Percentiles rank a stretch among this genome's conserved stretches.
These are phyloP conservation scores for Papiliotrema nemorosa DNA, from an alignment of 1,284 basidiomycete genomes.

Conservation along the genomic window DNA sequence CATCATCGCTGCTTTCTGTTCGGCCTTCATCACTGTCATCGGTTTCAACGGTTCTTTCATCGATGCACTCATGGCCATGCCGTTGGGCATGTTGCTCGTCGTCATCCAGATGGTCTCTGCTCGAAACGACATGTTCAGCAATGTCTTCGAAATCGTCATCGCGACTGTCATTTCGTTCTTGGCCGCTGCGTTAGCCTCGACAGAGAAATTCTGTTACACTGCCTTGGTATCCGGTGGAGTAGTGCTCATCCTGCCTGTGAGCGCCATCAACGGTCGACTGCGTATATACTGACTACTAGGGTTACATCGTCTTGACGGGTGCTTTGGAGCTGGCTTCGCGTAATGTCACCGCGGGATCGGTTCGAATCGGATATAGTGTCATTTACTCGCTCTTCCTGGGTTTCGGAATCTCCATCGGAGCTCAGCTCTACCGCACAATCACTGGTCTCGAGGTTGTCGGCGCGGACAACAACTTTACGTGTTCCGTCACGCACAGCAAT, in stretches of 20 bases:
- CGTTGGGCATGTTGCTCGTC: slow-evolving; percentile 75
- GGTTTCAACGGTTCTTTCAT: slow-evolving; percentile 57
- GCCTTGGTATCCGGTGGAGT: slow-evolving; percentile 78
- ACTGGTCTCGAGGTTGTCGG: slow-evolving; percentile 39
- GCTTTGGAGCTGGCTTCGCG: slow-evolving; percentile 70
- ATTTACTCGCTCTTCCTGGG: slow-evolving; percentile 64
- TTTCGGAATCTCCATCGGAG: slow-evolving; percentile 77
- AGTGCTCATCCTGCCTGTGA: slow-evolving; percentile 78
- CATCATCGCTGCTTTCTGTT: slow-evolving; percentile 76
- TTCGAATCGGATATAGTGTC: slow-evolving; percentile 72
- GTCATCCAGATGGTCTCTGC: slow-evolving; percentile 69
- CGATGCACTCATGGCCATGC: slow-evolving; percentile 70
- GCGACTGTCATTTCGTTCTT: slow-evolving; percentile 75
- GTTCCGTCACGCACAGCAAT: slow-evolving; percentile 56
- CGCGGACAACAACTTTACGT: slow-evolving; percentile 58
- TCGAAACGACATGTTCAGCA: slow-evolving; percentile 76
- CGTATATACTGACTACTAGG: slow-evolving; percentile 37
- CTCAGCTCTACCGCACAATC: slow-evolving; percentile 62
- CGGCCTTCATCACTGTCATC: slow-evolving; percentile 65
- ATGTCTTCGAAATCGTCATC: slow-evolving; percentile 75
- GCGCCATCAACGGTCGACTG: slow-evolving; percentile 23
- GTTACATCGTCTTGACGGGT: slow-evolving; percentile 74
- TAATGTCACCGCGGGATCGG: slow-evolving; percentile 78
- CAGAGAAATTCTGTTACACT: slow-evolving; percentile 74
- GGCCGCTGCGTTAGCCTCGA: slow-evolving; percentile 70